Percentiles rank a stretch among this genome's conserved stretches.
These are phyloP conservation scores for Millerozyma miso DNA, from an alignment of 805 yeast species.

Conservation along the genomic window DNA sequence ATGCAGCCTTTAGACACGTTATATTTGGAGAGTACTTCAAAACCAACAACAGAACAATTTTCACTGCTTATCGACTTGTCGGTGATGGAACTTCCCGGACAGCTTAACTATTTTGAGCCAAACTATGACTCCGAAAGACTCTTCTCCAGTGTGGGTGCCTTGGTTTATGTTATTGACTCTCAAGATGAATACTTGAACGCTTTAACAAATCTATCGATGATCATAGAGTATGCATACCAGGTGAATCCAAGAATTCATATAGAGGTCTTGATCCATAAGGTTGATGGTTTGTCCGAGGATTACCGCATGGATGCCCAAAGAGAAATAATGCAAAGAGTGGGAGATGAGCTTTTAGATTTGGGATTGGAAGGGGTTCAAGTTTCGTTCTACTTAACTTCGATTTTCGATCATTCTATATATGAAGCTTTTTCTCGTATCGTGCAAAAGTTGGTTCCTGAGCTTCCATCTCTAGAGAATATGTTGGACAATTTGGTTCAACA, in stretches of 20 bases:
- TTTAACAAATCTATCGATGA: slow-evolving; percentile 79
- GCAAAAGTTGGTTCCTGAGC: slow-evolving; percentile 84
- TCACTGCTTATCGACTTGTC: slow-evolving; percentile 79
- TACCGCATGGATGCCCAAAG: slow-evolving; percentile 91
- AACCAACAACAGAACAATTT: slow-evolving; percentile 82
- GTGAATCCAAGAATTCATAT: slow-evolving; percentile 82
- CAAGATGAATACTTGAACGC: slow-evolving; percentile 95
- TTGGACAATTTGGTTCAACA: slow-evolving; percentile 85
- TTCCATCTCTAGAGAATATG: slow-evolving; percentile 83
- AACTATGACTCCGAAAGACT: slow-evolving; percentile 72
- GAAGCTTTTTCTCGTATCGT: slow-evolving; percentile 94
- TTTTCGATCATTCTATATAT: slow-evolving; percentile 91
- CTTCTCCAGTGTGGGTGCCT: slow-evolving; percentile 79
- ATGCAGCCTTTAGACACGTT: slow-evolving; percentile 94
- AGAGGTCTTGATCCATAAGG: slow-evolving; percentile 92
- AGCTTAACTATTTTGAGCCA: slow-evolving; percentile 83
- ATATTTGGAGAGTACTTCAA: slow-evolving; percentile 84
- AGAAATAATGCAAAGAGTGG: slow-evolving; percentile 93
- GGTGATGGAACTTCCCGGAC: slow-evolving; percentile 95
- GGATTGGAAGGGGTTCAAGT: slow-evolving; percentile 91
- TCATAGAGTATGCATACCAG: slow-evolving; percentile 80
- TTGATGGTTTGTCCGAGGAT: slow-evolving; percentile 93
- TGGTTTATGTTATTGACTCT: slow-evolving; percentile 90
- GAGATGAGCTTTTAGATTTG: slow-evolving; percentile 84
- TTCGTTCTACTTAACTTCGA: slow-evolving; percentile 86